A percentile compares a stretch with the other conserved stretches of the same genome.
phyloP scores from a whole-genome alignment of 352 stramenopile genomes.

The Lagenidium sp. region DNA sequence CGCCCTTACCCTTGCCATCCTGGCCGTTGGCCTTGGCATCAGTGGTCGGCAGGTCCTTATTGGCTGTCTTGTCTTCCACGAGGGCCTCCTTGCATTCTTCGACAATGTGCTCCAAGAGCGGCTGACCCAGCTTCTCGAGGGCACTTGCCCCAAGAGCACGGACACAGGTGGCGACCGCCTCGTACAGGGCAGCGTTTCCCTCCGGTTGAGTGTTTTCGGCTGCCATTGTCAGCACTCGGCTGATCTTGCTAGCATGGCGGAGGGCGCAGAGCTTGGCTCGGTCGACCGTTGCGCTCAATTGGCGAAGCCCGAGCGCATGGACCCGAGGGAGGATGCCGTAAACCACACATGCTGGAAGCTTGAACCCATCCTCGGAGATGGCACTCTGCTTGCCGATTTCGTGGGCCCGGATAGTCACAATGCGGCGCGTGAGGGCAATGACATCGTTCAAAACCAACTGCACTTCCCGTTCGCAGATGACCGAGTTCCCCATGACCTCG shows the following conservation, averaged over 20 bases:
- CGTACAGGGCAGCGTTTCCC: constrained; percentile 34
- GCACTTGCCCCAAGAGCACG: constrained; percentile 50
- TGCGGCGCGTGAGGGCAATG: constrained; percentile 41
- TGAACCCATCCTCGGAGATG: constrained; percentile 70
- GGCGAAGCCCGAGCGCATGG: constrained; percentile 31
- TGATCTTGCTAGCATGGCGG: constrained; percentile 58
- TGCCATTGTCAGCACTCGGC: constrained; percentile 47
- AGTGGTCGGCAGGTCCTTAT: constrained; percentile 8
- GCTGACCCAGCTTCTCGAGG: constrained; percentile 59
- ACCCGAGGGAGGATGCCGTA: constrained; percentile 57
- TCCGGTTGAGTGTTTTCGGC: constrained; percentile 27
- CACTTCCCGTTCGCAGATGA: constrained; percentile 69
- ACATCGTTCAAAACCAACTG: constrained; percentile 52
- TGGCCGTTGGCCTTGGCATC: constrained; percentile 1
- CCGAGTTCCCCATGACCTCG: constrained; percentile 31
- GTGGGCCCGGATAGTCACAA: constrained; percentile 49
- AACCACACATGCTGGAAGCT: constrained; percentile 58
- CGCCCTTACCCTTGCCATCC: constrained; percentile 3
- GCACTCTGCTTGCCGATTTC: constrained; percentile 77
- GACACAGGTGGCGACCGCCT: constrained; percentile 38
- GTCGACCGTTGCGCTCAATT: constrained; percentile 29
- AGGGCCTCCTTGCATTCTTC: constrained; percentile 42
- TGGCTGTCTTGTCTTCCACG: constrained; percentile 14
- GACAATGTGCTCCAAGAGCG: constrained; percentile 53
- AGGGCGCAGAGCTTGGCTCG: constrained; percentile 50